These are phyloP conservation scores for Podospora pseudopauciseta DNA, from an alignment of 495 filamentous ascomycete genomes.

Conservation along the genomic window DNA sequence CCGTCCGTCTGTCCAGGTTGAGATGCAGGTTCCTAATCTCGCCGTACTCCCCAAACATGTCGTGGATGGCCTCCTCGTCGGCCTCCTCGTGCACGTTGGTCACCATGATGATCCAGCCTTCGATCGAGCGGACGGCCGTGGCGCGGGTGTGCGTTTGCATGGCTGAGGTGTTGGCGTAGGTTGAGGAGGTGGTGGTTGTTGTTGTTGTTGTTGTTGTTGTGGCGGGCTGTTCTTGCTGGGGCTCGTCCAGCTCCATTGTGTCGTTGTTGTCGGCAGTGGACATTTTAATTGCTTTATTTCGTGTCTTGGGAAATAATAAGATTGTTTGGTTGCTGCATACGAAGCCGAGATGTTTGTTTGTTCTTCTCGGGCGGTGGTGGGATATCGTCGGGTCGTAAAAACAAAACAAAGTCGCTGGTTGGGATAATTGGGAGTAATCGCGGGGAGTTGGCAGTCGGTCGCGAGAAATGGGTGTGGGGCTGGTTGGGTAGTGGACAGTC, in stretches of 20 bases:
- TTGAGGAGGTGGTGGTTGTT: not conserved
- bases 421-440: not conserved
- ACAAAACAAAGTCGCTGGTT: not conserved
- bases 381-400: not conserved
- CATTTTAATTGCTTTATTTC: not conserved
- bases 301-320: too few relatives aligned
- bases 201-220: conserved; percentile 11
- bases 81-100: conserved; percentile 98
- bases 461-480: not conserved
- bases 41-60: conserved; percentile 92
- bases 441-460: not conserved
- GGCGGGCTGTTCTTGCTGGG: not conserved
- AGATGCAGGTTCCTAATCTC: conserved; percentile 97
- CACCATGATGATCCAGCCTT: conserved; percentile 97
- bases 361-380: not conserved
- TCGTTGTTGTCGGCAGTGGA: not conserved
- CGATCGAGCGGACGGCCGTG: conserved; percentile 93
- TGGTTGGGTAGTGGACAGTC: not conserved
- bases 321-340: too few relatives aligned
- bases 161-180: conserved; percentile 53
- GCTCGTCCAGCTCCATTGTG: not conserved
- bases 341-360: too few relatives aligned
- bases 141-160: conserved; percentile 76
- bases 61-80: conserved; percentile 90
- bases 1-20: conserved; percentile 90